Conservation (phyloP, 1,284 basidiomycete species). For the Puccinia polysora region DNA sequence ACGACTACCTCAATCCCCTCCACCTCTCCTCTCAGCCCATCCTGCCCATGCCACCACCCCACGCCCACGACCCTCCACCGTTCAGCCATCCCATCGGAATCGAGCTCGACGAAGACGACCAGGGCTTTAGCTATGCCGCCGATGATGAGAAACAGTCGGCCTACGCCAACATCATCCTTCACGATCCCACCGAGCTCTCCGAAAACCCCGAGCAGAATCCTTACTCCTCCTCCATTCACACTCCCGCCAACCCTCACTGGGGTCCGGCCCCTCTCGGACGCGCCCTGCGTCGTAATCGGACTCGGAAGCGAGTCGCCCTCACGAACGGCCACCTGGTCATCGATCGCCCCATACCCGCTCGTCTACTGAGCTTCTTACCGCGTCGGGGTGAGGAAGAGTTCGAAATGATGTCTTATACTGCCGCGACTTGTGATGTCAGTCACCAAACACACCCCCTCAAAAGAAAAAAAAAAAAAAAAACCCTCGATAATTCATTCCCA, state of each 20-base stretch:
- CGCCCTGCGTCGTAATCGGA: slow-evolving; percentile 61
- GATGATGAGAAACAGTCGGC: slow-evolving; percentile 23
- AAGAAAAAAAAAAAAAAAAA: background rate
- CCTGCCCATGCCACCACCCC: background rate
- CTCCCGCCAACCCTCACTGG: slow-evolving; percentile 59
- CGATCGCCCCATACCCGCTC: slow-evolving; percentile 75
- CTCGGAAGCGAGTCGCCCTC: slow-evolving; percentile 56
- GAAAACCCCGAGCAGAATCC: background rate
- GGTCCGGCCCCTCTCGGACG: slow-evolving; percentile 78
- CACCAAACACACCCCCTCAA: background rate
- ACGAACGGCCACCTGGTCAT: slow-evolving; percentile 79
- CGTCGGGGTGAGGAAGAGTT: slow-evolving; percentile 77
- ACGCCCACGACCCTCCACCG: slow-evolving; percentile 7
- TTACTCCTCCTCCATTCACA: background rate
- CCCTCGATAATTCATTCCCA: background rate
- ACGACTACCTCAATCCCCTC: background rate
- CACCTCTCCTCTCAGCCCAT: background rate
- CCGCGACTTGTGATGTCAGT: slow-evolving; percentile 71
- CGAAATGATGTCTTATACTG: slow-evolving; percentile 71
- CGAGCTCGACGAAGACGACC: slow-evolving; percentile 15
- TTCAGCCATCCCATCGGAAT: slow-evolving; percentile 15
- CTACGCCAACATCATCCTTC: slow-evolving; percentile 17
- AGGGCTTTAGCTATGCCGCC: slow-evolving; percentile 1
- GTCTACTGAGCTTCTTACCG: slow-evolving; percentile 68
- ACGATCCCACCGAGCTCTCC: background rate